Percentiles rank a stretch among this genome's conserved stretches.
Conservation (phyloP, 1,284 basidiomycete species). For the Boletus mariae region DNA sequence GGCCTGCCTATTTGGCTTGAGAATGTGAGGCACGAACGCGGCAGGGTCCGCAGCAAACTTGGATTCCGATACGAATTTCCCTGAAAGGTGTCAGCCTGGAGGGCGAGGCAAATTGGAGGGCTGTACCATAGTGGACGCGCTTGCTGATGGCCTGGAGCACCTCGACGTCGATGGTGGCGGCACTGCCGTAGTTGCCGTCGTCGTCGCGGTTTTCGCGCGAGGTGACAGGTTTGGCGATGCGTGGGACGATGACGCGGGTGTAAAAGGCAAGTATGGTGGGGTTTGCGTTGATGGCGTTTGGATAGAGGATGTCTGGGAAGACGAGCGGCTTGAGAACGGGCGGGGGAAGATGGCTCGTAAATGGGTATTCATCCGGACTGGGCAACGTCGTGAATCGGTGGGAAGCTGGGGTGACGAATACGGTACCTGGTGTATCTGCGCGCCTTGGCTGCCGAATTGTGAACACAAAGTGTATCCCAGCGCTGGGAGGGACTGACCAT, state of each 20-base stretch:
- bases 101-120: conserved; percentile 3
- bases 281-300: conserved; percentile 88
- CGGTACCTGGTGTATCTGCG: conserved; percentile 84
- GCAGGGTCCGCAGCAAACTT: conserved; percentile 87
- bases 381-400: background rate
- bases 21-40: conserved; percentile 90
- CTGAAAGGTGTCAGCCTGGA: conserved; percentile 39
- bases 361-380: conserved; percentile 97
- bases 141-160: conserved; percentile 92
- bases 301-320: conserved; percentile 79
- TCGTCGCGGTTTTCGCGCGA: conserved; percentile 47
- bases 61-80: conserved; percentile 97
- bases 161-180: conserved; percentile 92
- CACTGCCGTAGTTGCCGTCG: conserved; percentile 97
- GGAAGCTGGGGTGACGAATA: background rate
- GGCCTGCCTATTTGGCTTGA: conserved; percentile 67
- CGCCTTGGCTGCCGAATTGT: conserved; percentile 70
- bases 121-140: conserved; percentile 91
- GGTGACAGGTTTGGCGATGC: conserved; percentile 66
- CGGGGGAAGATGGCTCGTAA: conserved; percentile 78
- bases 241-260: conserved; percentile 74
- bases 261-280: conserved; percentile 88
- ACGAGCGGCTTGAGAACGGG: conserved; percentile 78
- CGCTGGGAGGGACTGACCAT: conserved; percentile 58
- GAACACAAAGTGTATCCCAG: background rate